Conservation (phyloP, 208 protist species). For the Acanthamoeba royreba region DNA sequence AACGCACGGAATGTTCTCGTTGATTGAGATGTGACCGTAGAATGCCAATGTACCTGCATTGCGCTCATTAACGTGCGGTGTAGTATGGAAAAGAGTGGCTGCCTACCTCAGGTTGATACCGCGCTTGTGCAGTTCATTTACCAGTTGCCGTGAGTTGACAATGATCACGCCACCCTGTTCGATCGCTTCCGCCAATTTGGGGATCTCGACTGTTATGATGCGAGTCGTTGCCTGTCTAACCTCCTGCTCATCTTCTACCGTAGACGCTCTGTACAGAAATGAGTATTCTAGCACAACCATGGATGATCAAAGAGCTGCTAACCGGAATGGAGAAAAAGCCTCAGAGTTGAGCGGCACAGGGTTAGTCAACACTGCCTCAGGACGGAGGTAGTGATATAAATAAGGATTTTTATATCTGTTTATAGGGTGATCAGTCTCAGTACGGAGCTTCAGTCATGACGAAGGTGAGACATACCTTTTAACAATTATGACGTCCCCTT, state of each 20-base stretch:
- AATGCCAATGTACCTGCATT: background rate
- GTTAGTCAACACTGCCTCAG: background rate
- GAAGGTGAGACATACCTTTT: background rate
- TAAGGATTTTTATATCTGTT: slow-evolving; percentile 17
- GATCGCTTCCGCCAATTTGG: background rate
- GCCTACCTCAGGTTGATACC: background rate
- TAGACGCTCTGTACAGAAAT: background rate
- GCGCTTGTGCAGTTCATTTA: background rate
- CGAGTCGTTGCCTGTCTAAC: background rate
- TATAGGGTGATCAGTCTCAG: background rate
- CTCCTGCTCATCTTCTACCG: background rate
- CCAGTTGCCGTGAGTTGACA: background rate
- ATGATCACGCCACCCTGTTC: background rate
- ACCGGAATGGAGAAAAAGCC: background rate
- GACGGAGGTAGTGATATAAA: slow-evolving; percentile 3
- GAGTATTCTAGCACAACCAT: background rate
- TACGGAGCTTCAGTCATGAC: too few relatives aligned
- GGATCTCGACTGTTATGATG: background rate
- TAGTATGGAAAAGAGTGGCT: background rate
- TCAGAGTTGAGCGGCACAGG: background rate
- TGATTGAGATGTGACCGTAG: background rate
- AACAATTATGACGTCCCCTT: background rate
- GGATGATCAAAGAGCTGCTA: background rate
- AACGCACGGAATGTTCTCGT: background rate
- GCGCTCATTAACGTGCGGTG: background rate